Evolutionary conservation across 2,329 filamentous ascomycete genomes (phyloP).

Genomic region (Verticillium nubilum): DNA sequence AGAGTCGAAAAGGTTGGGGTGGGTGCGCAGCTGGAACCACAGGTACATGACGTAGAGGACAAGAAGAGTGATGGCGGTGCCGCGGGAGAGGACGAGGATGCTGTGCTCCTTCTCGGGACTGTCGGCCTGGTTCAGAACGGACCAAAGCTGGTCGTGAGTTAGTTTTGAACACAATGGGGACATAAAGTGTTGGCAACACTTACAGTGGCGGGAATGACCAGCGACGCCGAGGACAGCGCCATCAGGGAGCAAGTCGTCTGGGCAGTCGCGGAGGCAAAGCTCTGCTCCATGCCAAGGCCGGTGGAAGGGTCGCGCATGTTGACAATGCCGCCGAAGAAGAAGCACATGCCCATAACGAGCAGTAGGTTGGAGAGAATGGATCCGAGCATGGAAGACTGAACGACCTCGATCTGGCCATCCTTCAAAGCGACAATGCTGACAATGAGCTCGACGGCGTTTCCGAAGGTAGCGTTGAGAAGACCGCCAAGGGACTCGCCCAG

Average conservation of each 20-base stretch:
- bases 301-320: constrained; percentile 48
- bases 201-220: constrained; percentile 72
- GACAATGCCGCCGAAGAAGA: constrained; percentile 66
- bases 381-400: constrained; percentile 97
- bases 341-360: constrained; percentile 78
- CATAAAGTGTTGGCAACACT: constrained; percentile 12
- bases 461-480: constrained; percentile 70
- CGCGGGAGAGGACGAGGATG: constrained; percentile 67
- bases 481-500: constrained; percentile 71
- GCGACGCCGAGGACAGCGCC: constrained; percentile 69
- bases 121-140: constrained; percentile 46
- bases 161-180: background rate
- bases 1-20: constrained; percentile 65
- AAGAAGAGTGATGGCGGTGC: constrained; percentile 70
- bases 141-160: constrained; percentile 49
- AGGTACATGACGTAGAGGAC: constrained; percentile 72
- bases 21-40: constrained; percentile 71
- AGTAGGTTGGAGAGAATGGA: constrained; percentile 93
- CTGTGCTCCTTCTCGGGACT: constrained; percentile 41
- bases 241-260: constrained; percentile 72
- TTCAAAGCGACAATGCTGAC: constrained; percentile 87
- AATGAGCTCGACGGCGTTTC: constrained; percentile 76
- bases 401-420: constrained; percentile 84
- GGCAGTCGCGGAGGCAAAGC: constrained; percentile 70
- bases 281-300: constrained; percentile 59